Evolutionary conservation across 1,284 basidiomycete genomes (phyloP).

Genomic region (Moniliophthora roreri): DNA sequence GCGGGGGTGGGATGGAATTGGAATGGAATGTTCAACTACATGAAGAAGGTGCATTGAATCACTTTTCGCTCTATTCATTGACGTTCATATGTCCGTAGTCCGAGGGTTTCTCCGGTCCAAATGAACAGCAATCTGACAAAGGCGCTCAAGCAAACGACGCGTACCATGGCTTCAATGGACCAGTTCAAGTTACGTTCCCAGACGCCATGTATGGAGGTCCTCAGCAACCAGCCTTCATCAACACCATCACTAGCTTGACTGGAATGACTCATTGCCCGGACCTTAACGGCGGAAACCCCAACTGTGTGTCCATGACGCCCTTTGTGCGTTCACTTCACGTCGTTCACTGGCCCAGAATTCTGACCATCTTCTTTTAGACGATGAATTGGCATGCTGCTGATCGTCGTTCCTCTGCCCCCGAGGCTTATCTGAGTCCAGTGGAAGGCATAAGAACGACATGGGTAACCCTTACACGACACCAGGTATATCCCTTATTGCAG

Average conservation of each 20-base stretch:
- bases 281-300: slow-evolving; percentile 53
- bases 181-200: slow-evolving; percentile 52
- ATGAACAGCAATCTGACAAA: slow-evolving; percentile 42
- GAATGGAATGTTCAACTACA: slow-evolving; percentile 48
- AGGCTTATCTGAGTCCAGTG: slow-evolving; percentile 36
- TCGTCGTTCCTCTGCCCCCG: slow-evolving; percentile 34
- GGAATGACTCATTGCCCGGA: slow-evolving; percentile 48
- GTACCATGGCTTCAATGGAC: slow-evolving; percentile 55
- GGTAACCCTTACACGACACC: slow-evolving; percentile 32
- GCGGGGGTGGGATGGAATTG: slow-evolving; percentile 56
- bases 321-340: slow-evolving; percentile 27
- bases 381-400: slow-evolving; percentile 37
- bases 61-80: not conserved
- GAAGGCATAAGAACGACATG: slow-evolving; percentile 33
- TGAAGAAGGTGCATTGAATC: slow-evolving; percentile 44
- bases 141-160: slow-evolving; percentile 44
- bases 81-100: slow-evolving; percentile 33
- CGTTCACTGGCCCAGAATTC: no score
- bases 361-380: slow-evolving; percentile 18
- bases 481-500: slow-evolving; percentile 20
- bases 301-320: slow-evolving; percentile 56
- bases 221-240: slow-evolving; percentile 50
- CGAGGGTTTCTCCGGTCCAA: slow-evolving; percentile 56
- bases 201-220: slow-evolving; percentile 57
- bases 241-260: slow-evolving; percentile 46